A percentile compares a stretch with the other conserved stretches of the same genome.
phyloP scores from a whole-genome alignment of 2,329 filamentous ascomycete species.

The Nemania sp. region DNA sequence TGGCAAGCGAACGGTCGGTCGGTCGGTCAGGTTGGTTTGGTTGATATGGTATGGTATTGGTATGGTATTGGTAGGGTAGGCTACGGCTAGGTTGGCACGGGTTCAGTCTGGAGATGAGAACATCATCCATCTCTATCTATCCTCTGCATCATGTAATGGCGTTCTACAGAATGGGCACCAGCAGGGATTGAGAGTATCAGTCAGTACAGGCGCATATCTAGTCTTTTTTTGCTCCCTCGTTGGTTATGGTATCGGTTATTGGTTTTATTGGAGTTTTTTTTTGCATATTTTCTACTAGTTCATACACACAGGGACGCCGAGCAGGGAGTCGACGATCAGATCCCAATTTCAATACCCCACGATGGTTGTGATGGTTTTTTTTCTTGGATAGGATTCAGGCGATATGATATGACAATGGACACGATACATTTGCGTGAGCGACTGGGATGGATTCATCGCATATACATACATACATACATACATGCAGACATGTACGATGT shows the following conservation, averaged over 20 bases:
- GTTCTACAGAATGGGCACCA: slow-evolving; percentile 33
- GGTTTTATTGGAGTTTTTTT: neutral
- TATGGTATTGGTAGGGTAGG: no score
- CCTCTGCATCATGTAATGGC: slow-evolving; percentile 39
- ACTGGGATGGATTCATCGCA: neutral
- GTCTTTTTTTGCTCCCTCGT: slow-evolving; percentile 1
- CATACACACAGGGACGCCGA: no score
- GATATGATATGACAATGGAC: neutral
- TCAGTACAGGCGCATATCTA: slow-evolving; percentile 12
- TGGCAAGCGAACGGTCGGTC: slow-evolving; percentile 18
- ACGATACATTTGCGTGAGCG: neutral
- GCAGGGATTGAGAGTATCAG: slow-evolving; percentile 30
- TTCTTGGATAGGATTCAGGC: neutral
- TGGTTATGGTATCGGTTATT: neutral
- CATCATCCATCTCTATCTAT: slow-evolving; percentile 5
- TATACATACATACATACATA: no score
- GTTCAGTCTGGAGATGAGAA: slow-evolving; percentile 19
- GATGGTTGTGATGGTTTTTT: neutral
- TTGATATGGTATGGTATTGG: neutral
- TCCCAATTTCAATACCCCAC: neutral
- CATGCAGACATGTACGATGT: no score
- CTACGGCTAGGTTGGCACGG: slow-evolving; percentile 1
- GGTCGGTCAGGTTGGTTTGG: slow-evolving; percentile 18
- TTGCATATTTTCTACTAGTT: no score
- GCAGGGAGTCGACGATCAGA: no score